A percentile compares a stretch with the other conserved stretches of the same genome.
Conservation (phyloP, 805 yeast genomes). For the Scheffersomyces amazonensis region DNA sequence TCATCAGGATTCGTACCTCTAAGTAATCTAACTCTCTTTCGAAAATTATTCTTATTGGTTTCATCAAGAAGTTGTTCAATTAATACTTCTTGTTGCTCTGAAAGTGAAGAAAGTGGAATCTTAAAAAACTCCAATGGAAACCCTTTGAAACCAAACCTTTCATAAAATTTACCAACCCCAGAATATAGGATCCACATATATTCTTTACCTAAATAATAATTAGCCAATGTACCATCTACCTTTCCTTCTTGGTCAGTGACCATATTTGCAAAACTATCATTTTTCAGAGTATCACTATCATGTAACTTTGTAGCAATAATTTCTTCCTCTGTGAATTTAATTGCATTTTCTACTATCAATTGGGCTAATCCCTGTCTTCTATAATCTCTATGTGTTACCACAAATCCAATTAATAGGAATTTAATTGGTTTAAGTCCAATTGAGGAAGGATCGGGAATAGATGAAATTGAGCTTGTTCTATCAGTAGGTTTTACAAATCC, state of each 20-base stretch:
- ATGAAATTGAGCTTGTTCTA: constrained; percentile 18
- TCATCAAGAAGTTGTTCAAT: constrained; percentile 16
- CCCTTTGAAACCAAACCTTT: constrained; percentile 54
- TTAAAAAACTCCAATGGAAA: constrained; percentile 33
- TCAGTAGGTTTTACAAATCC: constrained; percentile 29
- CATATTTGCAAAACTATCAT: constrained; percentile 31
- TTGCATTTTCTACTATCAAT: constrained; percentile 21
- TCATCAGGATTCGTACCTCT: constrained; percentile 21
- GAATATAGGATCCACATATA: constrained; percentile 58
- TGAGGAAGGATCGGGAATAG: constrained; percentile 26
- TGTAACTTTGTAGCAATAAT: constrained; percentile 23
- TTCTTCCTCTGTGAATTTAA: constrained; percentile 28
- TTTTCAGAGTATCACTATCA: constrained; percentile 16
- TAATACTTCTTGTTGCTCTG: constrained; percentile 16
- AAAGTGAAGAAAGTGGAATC: constrained; percentile 20
- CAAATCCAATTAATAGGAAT: constrained; percentile 22
- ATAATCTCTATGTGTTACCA: constrained; percentile 22
- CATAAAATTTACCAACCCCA: constrained; percentile 69
- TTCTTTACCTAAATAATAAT: constrained; percentile 30
- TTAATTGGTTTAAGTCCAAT: constrained; percentile 33
- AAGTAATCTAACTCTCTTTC: constrained; percentile 29
- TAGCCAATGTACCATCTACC: constrained; percentile 27
- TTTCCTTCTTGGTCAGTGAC: constrained; percentile 21
- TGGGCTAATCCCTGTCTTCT: constrained; percentile 28
- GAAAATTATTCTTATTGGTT: constrained; percentile 8